Base-by-base conservation (phyloP, 352 stramenopile genomes). In the Pythium chondricola region DNA sequence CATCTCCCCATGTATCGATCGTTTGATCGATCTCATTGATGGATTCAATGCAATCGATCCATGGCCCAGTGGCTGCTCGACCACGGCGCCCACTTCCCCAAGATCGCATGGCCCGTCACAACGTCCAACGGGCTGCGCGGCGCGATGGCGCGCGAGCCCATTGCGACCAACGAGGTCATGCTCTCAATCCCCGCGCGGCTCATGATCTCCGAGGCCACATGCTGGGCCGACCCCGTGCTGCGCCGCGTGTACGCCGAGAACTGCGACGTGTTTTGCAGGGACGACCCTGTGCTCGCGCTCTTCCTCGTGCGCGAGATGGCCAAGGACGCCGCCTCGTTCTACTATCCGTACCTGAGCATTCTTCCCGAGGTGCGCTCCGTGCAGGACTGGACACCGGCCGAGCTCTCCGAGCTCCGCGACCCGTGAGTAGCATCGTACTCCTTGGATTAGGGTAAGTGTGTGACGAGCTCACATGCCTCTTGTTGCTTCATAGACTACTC, bases 221-320 rank as follows among this genome's bases (percentile, higher is more conserved):
- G 74, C 59, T 78, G 71, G 62, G 37, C 33, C 1, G 77, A 91
- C 44, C 51, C 64, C 16, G 61, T 69, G 39, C 58, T 92, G 20
- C 37, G 70, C 0, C 53, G 36, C 16, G 56, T 90, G 10, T 74
- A 76, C 43, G 52, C 61, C 11, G 66, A 65, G 18, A 81, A 90
- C 51, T 52, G 63, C 41, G 72, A 83, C 50, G 63, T 92, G 0
- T 92, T 91, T 32, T 45, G 80, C 17, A 69, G 74, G 21, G 83
- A 91, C 49, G 88, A 97, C 57, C 74, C 83, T 9, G 63, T 95
- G 16, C 51, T 97, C 21, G 67, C 73, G 43, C 58, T 96, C 20
- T 96, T 91, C 42, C 53, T 97, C 1, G 72, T 90, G 49, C 78
- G 77, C 10, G 83, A 97, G 60, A 49, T 88, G 38, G 51, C 74